Evolutionary conservation across 805 yeast species (phyloP).

Genomic region (Yarrowia yakushimensis): DNA sequence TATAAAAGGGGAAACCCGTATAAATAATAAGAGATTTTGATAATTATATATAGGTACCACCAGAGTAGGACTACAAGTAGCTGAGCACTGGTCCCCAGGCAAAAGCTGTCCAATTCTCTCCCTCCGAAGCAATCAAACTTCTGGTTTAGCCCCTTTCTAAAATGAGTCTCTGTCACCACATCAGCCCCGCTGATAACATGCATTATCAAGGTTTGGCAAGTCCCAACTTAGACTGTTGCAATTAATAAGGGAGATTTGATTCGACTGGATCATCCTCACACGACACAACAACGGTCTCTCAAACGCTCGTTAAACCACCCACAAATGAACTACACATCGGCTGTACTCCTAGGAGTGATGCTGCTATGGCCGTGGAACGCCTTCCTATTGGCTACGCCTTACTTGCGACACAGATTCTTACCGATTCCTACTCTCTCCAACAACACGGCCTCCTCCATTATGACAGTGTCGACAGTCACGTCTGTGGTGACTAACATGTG

Average conservation of each 20-base stretch:
- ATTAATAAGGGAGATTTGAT: background rate
- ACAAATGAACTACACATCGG: conserved; percentile 49
- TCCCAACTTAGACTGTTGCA: background rate
- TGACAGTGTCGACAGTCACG: conserved; percentile 75
- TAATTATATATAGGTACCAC: no score
- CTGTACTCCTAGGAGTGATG: conserved; percentile 68
- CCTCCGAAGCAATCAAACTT: no score
- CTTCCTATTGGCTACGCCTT: conserved; percentile 78
- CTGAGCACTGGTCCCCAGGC: no score
- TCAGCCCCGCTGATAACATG: background rate
- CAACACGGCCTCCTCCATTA: conserved; percentile 78
- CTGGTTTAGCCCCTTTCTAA: no score
- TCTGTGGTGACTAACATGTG: conserved; percentile 58
- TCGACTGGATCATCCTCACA: background rate
- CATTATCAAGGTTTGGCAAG: background rate
- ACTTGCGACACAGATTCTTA: conserved; percentile 61
- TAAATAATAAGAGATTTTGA: background rate
- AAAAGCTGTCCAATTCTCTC: no score
- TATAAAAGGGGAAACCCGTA: conserved; percentile 13
- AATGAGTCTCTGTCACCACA: background rate
- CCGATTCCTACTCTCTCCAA: conserved; percentile 39
- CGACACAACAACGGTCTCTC: background rate
- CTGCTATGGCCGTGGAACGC: conserved; percentile 97
- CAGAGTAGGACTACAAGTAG: no score
- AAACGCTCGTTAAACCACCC: background rate